phyloP scores from a whole-genome alignment of 2,329 filamentous ascomycete species.

The Paraphoma sp. region DNA sequence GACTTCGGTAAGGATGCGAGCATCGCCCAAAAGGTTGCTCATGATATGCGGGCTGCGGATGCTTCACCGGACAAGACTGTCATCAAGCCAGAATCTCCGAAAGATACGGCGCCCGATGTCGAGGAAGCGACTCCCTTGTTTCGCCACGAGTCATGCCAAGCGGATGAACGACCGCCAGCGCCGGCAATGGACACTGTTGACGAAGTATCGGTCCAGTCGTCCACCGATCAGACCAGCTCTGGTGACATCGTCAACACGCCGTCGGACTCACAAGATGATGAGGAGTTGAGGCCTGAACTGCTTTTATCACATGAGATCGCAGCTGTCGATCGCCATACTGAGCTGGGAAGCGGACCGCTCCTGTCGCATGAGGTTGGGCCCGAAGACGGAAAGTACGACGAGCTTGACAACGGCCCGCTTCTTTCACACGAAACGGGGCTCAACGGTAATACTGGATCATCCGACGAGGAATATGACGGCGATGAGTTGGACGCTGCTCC shows the following conservation, averaged over 20 bases:
- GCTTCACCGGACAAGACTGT: constrained; percentile 43
- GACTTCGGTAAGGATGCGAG: constrained; percentile 45
- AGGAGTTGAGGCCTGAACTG: constrained; percentile 14
- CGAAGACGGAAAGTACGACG: constrained; percentile 3
- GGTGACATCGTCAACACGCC: constrained; percentile 23
- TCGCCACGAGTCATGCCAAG: constrained; percentile 36
- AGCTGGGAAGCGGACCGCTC: constrained; percentile 17
- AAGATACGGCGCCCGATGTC: constrained; percentile 12
- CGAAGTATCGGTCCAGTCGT: constrained; percentile 23
- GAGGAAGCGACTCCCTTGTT: constrained; percentile 41
- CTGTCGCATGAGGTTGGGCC: constrained; percentile 17
- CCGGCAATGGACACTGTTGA: constrained; percentile 21
- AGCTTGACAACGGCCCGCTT: constrained; percentile 19
- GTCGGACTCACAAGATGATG: constrained; percentile 15
- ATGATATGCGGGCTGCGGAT: constrained; percentile 40
- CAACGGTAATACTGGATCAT: constrained; percentile 5
- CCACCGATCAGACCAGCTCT: constrained; percentile 28
- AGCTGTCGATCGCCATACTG: neutral
- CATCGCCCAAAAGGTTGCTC: constrained; percentile 41
- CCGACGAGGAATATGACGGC: constrained; percentile 18
- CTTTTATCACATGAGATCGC: constrained; percentile 22
- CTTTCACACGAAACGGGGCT: constrained; percentile 29
- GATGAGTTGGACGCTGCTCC: constrained; percentile 39
- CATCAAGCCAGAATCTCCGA: constrained; percentile 25
- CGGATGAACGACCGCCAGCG: constrained; percentile 7